Conservation (phyloP, 257 asterid genomes). For the Ballota nigra region DNA sequence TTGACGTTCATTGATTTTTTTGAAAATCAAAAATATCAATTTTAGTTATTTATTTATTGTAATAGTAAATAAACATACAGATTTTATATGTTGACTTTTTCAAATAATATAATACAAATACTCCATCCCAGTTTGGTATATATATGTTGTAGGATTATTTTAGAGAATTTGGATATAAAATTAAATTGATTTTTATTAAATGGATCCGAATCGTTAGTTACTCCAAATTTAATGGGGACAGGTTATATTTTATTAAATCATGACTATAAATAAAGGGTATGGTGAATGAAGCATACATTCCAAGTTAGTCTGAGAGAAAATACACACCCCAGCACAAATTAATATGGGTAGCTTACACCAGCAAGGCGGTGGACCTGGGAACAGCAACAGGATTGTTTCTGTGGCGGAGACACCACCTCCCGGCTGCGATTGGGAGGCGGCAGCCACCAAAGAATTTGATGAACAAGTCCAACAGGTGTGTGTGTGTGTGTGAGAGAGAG, state of each 20-base stretch:
- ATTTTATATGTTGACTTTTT: too few species aligned
- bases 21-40: too few species aligned
- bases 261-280: conserved; percentile 26
- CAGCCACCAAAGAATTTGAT: conserved; percentile 19
- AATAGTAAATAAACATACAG: too few species aligned
- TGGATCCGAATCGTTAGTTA: too few species aligned
- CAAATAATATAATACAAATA: too few species aligned
- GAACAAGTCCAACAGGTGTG: conserved; percentile 25
- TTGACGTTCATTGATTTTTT: too few species aligned
- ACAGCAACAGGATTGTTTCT: conserved; percentile 42
- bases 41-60: too few species aligned
- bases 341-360: conserved; percentile 48
- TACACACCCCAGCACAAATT: neutral
- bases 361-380: conserved; percentile 29
- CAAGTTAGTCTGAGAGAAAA: neutral
- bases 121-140: too few species aligned
- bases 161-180: too few species aligned
- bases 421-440: conserved; percentile 1
- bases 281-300: neutral
- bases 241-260: neutral
- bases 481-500: too few species aligned
- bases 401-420: conserved; percentile 38
- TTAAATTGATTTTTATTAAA: too few species aligned
- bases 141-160: too few species aligned
- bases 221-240: neutral